Evolutionary conservation across 345 rosid genomes (phyloP).

Genomic region (Cardamine resedifolia): DNA sequence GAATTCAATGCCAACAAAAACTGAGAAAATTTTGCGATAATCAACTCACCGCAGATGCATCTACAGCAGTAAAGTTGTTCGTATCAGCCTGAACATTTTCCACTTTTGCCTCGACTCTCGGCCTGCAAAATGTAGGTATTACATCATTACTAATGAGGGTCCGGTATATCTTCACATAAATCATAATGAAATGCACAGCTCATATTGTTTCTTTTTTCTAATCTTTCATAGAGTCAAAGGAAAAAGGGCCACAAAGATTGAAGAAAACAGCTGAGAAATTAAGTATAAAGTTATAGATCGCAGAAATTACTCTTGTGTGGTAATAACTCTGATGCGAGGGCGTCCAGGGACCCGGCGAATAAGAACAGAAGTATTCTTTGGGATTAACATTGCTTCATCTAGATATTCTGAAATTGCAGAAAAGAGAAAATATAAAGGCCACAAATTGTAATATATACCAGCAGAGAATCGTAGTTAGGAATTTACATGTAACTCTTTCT

Average conservation of each 20-base stretch:
- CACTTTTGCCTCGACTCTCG: constrained; percentile 52
- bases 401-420: constrained; percentile 90
- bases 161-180: no score
- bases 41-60: constrained; percentile 55
- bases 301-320: constrained; percentile 69
- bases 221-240: neutral
- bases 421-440: constrained; percentile 16
- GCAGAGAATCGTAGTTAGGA: neutral
- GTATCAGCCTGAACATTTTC: constrained; percentile 52
- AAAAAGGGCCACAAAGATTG: neutral
- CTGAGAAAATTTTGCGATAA: constrained; percentile 29
- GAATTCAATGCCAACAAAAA: neutral
- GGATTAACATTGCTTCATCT: constrained; percentile 92
- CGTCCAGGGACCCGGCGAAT: constrained; percentile 97
- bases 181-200: neutral
- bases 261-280: constrained; percentile 22
- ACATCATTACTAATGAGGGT: constrained; percentile 11
- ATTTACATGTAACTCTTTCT: neutral
- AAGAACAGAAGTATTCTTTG: constrained; percentile 92
- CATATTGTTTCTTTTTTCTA: neutral
- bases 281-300: constrained; percentile 37
- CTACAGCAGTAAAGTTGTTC: constrained; percentile 45
- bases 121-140: constrained; percentile 48
- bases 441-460: neutral
- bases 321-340: constrained; percentile 88